Base-by-base conservation (phyloP, 2,329 filamentous ascomycete genomes). In the Colletotrichum graminicola region DNA sequence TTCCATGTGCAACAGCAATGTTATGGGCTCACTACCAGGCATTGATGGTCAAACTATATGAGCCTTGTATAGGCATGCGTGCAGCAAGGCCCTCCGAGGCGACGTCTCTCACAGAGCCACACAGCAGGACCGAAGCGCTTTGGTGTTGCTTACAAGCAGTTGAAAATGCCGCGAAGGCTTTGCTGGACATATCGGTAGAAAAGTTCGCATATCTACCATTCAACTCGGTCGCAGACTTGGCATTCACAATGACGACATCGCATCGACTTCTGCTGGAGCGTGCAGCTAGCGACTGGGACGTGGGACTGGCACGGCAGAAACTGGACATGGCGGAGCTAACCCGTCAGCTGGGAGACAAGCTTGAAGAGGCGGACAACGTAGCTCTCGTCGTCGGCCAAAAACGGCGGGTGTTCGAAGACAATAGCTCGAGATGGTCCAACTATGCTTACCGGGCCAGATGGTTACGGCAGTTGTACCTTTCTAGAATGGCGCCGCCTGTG, bases 401-500 rank as follows among this genome's bases (percentile, higher is more conserved):
- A 21, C 73, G 76, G 0, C 74, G 78, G 0, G 68, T 79, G 0
- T 72, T 80, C 14, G 76, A 79, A 14, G 79, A 80, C 2, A 79
- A 77, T 2, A 78, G 76, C 41, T 76, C 78, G 10, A 71, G 79
- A 1, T 75, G 82, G 63, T 66, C 75, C 1, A 77, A 79, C 54
- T 80, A 79, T 41, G 76, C 77, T 49, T 80, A 80, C 62, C 83
- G 82, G 67, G 64, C 82, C 7, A 76, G 79, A 1, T 84, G 82
- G 82, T 80, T 84, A 21, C 74, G 79, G 23, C 78, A 81, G n/a
- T 84, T 82, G 83, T 84, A 80, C 54, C 2, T 77, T 4, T 73
- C 74, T 16, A 78, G 75, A 66, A 16, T 49, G 6, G 32, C 14
- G 32, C 52, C 47, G n/a, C 36, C 41, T 1, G n/a, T 52, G 10